phyloP scores from a whole-genome alignment of 2,329 filamentous ascomycete species.

The Xylariaceae sp. region DNA sequence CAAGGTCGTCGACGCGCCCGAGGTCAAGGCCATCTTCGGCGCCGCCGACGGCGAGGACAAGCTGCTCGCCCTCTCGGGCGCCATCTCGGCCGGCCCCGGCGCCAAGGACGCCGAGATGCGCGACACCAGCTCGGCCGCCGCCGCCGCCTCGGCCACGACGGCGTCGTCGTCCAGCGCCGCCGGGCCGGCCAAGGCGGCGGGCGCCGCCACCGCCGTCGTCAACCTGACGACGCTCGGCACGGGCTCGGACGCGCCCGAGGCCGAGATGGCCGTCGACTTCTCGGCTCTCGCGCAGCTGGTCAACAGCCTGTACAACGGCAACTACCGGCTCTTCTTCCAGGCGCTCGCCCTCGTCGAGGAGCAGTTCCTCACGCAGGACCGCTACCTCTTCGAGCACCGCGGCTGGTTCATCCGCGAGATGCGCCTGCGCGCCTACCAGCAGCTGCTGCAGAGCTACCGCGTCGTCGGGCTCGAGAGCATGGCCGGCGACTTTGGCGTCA shows the following conservation, averaged over 20 bases:
- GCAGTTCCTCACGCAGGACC: slow-evolving; percentile 86
- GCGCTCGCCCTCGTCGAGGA: slow-evolving; percentile 86
- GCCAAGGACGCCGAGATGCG: slow-evolving; percentile 68
- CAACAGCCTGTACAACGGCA: slow-evolving; percentile 83
- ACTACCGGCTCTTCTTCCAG: slow-evolving; percentile 90
- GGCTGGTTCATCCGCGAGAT: slow-evolving; percentile 98
- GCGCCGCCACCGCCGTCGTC: slow-evolving; percentile 56
- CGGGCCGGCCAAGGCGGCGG: no score
- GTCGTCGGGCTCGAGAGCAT: slow-evolving; percentile 96
- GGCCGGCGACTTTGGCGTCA: slow-evolving; percentile 94
- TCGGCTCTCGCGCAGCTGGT: slow-evolving; percentile 80
- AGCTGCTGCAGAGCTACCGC: slow-evolving; percentile 93
- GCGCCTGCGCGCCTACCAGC: slow-evolving; percentile 91
- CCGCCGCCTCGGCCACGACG: slow-evolving; percentile 29
- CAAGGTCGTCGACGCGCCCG: slow-evolving; percentile 95
- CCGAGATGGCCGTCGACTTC: slow-evolving; percentile 82
- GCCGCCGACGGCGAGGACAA: slow-evolving; percentile 70
- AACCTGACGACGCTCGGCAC: slow-evolving; percentile 81
- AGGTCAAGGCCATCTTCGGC: slow-evolving; percentile 95
- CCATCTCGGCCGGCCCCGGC: slow-evolving; percentile 71
- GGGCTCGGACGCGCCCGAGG: slow-evolving; percentile 62
- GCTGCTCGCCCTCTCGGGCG: slow-evolving; percentile 71
- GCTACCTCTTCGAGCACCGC: slow-evolving; percentile 92
- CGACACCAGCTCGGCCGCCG: slow-evolving; percentile 48
- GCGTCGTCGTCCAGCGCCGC: no score